Evolutionary conservation across 139 green algal species (phyloP).

Genomic region (Coccomyxa sp.): DNA sequence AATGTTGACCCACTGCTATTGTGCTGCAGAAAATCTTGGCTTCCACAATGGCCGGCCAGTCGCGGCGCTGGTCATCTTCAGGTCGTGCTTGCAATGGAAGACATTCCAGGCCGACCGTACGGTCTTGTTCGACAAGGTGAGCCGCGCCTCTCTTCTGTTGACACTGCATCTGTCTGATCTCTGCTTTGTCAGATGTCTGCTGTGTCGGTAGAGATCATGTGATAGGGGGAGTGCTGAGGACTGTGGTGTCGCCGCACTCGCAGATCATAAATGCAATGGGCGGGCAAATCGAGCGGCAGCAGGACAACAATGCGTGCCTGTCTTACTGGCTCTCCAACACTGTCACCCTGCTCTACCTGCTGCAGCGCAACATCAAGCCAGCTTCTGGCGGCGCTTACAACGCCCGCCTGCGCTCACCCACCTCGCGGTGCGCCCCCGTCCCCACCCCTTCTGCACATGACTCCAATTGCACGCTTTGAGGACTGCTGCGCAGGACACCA

Average conservation of each 20-base stretch:
- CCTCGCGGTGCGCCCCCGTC: constrained; percentile 3
- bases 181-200: too few species aligned
- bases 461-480: neutral
- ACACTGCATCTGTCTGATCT: too few species aligned
- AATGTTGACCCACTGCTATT: neutral
- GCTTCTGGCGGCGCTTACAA: constrained; percentile 45
- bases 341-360: constrained; percentile 89
- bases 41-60: constrained; percentile 82
- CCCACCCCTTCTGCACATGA: too few species aligned
- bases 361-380: constrained; percentile 93
- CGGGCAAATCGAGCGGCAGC: constrained; percentile 72
- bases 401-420: constrained; percentile 22
- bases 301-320: constrained; percentile 86
- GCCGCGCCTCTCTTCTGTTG: neutral
- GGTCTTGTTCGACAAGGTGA: constrained; percentile 79
- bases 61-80: constrained; percentile 87
- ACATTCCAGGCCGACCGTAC: constrained; percentile 90
- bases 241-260: neutral
- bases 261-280: constrained; percentile 90
- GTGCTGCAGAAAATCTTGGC: constrained; percentile 51
- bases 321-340: constrained; percentile 97
- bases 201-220: too few species aligned
- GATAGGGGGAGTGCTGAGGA: neutral
- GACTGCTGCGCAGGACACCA: neutral
- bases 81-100: constrained; percentile 83